phyloP scores from a whole-genome alignment of 805 yeast genomes.

The Saccharomycopsis javanensis region DNA sequence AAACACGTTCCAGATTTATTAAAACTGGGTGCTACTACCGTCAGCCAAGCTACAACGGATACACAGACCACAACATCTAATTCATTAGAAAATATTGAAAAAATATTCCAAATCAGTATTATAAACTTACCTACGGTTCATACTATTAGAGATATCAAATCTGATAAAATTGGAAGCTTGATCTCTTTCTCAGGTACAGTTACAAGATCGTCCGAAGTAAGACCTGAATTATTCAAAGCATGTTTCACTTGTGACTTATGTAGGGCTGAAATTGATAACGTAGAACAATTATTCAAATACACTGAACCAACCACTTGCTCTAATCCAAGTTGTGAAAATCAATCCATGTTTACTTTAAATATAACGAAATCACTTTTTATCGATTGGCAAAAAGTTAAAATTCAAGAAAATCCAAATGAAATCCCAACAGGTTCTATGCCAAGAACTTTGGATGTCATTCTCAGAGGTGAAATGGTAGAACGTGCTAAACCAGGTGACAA shows the following conservation, averaged over 20 bases:
- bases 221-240: constrained; percentile 86
- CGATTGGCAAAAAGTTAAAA: constrained; percentile 94
- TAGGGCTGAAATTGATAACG: constrained; percentile 72
- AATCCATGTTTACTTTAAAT: constrained; percentile 74
- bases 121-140: constrained; percentile 74
- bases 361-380: constrained; percentile 77
- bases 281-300: constrained; percentile 86
- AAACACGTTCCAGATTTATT: constrained; percentile 67
- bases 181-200: constrained; percentile 89
- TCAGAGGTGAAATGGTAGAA: constrained; percentile 91
- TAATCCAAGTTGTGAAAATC: constrained; percentile 79
- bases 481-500: constrained; percentile 96
- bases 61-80: constrained; percentile 32
- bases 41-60: constrained; percentile 19
- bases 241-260: constrained; percentile 86
- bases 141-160: constrained; percentile 81
- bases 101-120: constrained; percentile 83
- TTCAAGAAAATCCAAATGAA: constrained; percentile 93
- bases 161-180: constrained; percentile 80
- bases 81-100: constrained; percentile 45
- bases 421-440: constrained; percentile 99
- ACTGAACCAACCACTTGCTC: constrained; percentile 94
- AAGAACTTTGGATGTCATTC: constrained; percentile 82
- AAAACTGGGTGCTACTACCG: constrained; percentile 29
- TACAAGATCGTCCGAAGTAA: constrained; percentile 89